Percentiles rank a stretch among this genome's conserved stretches.
Evolutionary conservation across 2,329 filamentous ascomycete species (phyloP).

Genomic region (Penicillium sp.): DNA sequence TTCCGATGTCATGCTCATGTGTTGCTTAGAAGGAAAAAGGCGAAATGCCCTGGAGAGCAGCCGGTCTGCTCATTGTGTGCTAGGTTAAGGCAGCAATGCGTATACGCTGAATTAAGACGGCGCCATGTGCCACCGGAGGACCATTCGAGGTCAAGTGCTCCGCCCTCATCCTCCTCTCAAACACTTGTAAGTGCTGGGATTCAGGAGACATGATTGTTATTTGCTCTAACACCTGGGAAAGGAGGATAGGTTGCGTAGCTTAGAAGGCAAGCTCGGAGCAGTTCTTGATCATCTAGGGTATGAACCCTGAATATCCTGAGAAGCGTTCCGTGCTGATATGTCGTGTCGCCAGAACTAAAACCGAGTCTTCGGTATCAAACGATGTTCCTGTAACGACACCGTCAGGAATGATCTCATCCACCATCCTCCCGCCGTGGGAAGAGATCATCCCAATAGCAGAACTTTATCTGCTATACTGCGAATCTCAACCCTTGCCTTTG

Average conservation of each 20-base stretch:
- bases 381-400: slow-evolving; percentile 7
- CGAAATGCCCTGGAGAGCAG: slow-evolving; percentile 53
- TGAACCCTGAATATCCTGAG: slow-evolving; percentile 5
- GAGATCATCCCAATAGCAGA: slow-evolving; percentile 41
- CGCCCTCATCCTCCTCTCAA: slow-evolving; percentile 15
- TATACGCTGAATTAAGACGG: slow-evolving; percentile 42
- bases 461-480: slow-evolving; percentile 50
- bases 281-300: slow-evolving; percentile 41
- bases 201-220: neutral
- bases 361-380: slow-evolving; percentile 6
- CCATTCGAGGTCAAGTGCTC: slow-evolving; percentile 8
- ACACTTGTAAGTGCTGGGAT: slow-evolving; percentile 19
- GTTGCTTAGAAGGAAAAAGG: slow-evolving; percentile 51
- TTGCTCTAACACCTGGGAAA: slow-evolving; percentile 6
- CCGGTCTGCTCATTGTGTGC: slow-evolving; percentile 53
- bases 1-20: slow-evolving; percentile 8
- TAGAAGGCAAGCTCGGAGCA: slow-evolving; percentile 36
- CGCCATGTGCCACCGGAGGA: slow-evolving; percentile 19
- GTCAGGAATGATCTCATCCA: slow-evolving; percentile 18
- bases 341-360: slow-evolving; percentile 16
- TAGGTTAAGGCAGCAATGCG: slow-evolving; percentile 50
- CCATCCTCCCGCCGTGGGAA: slow-evolving; percentile 40
- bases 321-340: slow-evolving; percentile 1
- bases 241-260: slow-evolving; percentile 35
- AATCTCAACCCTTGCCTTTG: slow-evolving; percentile 53